These are phyloP conservation scores for Nitzschia putrida DNA, from an alignment of 108 stramenopile genomes.

Conservation along the genomic window DNA sequence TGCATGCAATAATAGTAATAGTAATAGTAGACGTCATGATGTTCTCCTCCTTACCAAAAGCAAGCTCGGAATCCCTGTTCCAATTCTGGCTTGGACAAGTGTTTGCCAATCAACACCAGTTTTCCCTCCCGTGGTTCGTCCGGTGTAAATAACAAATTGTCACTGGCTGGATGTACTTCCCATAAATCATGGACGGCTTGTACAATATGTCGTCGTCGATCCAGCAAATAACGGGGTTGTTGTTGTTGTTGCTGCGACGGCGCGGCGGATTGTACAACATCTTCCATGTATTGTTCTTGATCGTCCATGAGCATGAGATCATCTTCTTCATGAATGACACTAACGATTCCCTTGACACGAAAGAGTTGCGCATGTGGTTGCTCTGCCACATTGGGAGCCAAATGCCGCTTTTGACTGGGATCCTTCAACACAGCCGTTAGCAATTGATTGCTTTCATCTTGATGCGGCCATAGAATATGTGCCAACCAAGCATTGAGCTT, in stretches of 20 bases:
- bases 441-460: constrained; percentile 71
- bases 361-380: constrained; percentile 43
- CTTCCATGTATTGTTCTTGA: constrained; percentile 6
- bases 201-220: constrained; percentile 64
- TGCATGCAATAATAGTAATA: too few relatives aligned
- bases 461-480: constrained; percentile 80
- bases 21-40: too few relatives aligned
- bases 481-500: constrained; percentile 79
- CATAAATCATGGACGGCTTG: constrained; percentile 89
- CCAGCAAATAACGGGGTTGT: constrained; percentile 32
- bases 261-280: neutral
- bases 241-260: neutral
- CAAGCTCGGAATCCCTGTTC: constrained; percentile 66
- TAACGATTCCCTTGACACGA: constrained; percentile 79
- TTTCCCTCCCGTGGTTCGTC: constrained; percentile 67
- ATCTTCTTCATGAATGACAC: constrained; percentile 41
- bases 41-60: constrained; percentile 32
- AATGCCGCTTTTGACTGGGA: neutral
- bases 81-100: constrained; percentile 53
- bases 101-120: constrained; percentile 86
- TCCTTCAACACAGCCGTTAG: constrained; percentile 54
- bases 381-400: neutral
- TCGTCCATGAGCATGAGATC: constrained; percentile 24
- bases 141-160: constrained; percentile 38
- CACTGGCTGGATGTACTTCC: constrained; percentile 72